Percentiles rank a stretch among this genome's conserved stretches.
Conservation (phyloP, 1,284 basidiomycete species). For the Ceratobasidium sp. region DNA sequence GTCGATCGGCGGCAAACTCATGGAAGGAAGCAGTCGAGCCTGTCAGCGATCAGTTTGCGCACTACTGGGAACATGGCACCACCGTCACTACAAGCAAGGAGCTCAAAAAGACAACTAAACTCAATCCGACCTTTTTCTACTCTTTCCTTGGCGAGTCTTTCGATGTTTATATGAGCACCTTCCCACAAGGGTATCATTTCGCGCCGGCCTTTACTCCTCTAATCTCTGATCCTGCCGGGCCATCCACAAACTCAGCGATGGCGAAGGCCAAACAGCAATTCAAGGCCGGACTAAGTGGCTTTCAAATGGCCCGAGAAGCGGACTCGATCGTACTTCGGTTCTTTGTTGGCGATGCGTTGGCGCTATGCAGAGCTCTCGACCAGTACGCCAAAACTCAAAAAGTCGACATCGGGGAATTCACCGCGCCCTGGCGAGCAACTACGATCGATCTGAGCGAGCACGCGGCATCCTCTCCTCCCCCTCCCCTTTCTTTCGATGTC, state of each 20-base stretch:
- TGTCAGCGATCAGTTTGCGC: slow-evolving; percentile 54
- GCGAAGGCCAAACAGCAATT: slow-evolving; percentile 57
- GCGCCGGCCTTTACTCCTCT: slow-evolving; percentile 33
- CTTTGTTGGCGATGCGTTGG: slow-evolving; percentile 52
- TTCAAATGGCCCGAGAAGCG: slow-evolving; percentile 50
- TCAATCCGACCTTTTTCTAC: slow-evolving; percentile 68
- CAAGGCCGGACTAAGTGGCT: slow-evolving; percentile 59
- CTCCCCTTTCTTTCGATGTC: background rate
- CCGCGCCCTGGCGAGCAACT: slow-evolving; percentile 29
- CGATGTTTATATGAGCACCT: slow-evolving; percentile 63
- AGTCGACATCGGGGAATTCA: slow-evolving; percentile 26
- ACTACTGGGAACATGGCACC: slow-evolving; percentile 65
- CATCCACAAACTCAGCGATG: slow-evolving; percentile 52
- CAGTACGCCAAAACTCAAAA: slow-evolving; percentile 36
- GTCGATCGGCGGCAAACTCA: slow-evolving; percentile 62
- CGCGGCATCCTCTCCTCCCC: slow-evolving; percentile 16
- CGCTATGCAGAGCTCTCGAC: slow-evolving; percentile 44
- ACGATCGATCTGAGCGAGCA: slow-evolving; percentile 33
- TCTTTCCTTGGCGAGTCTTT: slow-evolving; percentile 62
- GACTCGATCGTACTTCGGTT: slow-evolving; percentile 29
- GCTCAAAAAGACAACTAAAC: slow-evolving; percentile 55
- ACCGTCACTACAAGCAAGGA: slow-evolving; percentile 57
- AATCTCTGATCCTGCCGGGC: slow-evolving; percentile 22
- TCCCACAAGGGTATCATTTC: slow-evolving; percentile 41
- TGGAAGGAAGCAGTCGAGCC: slow-evolving; percentile 46